Evolutionary conservation across 2,329 filamentous ascomycete genomes (phyloP), one percentile per base, ranked within the genome.

Genomic region (Curvularia lunata): DNA sequence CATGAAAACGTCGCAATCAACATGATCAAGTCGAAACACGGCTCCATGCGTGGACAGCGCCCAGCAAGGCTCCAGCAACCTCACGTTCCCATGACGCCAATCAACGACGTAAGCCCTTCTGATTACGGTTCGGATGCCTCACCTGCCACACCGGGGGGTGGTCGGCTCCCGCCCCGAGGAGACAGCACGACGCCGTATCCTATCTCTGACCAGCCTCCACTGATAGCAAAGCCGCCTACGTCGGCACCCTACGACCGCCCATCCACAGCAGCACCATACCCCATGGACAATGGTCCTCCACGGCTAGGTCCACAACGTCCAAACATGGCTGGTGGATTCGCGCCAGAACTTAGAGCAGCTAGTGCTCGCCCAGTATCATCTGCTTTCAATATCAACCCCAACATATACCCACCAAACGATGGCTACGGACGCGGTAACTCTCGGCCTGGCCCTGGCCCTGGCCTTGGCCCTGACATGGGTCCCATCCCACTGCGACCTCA

Each of bases 1-100:
- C 95, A 99, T 74, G 94, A 98, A 76, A 91, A 92, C 54, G 89
- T 96, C 41, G 93, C 95, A 0, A 87, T 99, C 64, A 89, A 87
- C 49, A 87, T 90, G 52, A 98, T 99, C 81, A 96, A 80, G 62
- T 83, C 80, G 1, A 76, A 79, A 59, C 80, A 84, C 62, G 82
- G 82, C 13, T 84, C 83, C 1, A 82, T 81, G 78, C 76, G 79
- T 32, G 81, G 80, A 6, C 75, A 78, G 48, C 74, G 80, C 48
- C 82, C 82, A 28, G 75, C 78, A 18, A 74, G 81, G 51, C 73
- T 82, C 49, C 75, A 76, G 52, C 71, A 79, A 51, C 61, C 72
- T 5, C 65, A 74, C 8, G 72, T 63, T 32, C 69, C 74, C 40
- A 48, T 83, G 52, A 77, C 80, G 28, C 70, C 74, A 34, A 79